These are phyloP conservation scores for Lodderomyces orthopsilosis DNA, from an alignment of 1,139 yeast species.

Conservation along the genomic window DNA sequence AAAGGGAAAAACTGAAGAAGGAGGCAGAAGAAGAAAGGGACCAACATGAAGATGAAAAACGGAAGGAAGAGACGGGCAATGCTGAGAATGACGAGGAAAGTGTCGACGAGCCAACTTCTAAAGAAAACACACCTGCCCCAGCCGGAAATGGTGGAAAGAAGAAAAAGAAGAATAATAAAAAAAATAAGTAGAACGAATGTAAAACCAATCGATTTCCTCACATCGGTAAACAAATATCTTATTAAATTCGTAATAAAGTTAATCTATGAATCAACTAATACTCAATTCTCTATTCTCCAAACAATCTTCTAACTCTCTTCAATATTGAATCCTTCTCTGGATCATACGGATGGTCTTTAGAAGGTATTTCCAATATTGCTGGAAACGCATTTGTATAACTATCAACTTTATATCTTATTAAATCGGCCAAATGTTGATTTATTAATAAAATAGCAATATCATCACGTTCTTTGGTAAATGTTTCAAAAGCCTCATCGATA, in stretches of 20 bases:
- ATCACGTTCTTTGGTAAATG: slow-evolving; percentile 70
- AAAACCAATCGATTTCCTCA: no score
- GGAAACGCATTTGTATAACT: slow-evolving; percentile 89
- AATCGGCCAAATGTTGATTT: slow-evolving; percentile 93
- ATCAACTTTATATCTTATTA: slow-evolving; percentile 80
- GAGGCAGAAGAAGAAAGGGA: slow-evolving; percentile 3
- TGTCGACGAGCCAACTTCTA: slow-evolving; percentile 7
- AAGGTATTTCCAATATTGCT: slow-evolving; percentile 93
- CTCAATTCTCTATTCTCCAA: slow-evolving; percentile 64
- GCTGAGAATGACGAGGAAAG: slow-evolving; percentile 24
- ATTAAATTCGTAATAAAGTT: no score
- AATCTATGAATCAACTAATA: no score
- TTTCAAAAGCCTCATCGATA: slow-evolving; percentile 71
- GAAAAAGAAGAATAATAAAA: slow-evolving; percentile 18
- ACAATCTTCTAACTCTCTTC: slow-evolving; percentile 88
- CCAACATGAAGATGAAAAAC: slow-evolving; percentile 11
- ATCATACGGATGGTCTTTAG: slow-evolving; percentile 97
- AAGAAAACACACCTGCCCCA: slow-evolving; percentile 3
- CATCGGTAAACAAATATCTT: no score
- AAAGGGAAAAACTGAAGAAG: slow-evolving; percentile 3
- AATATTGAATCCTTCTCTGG: slow-evolving; percentile 97
- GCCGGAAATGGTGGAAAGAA: slow-evolving; percentile 7
- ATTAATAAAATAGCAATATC: slow-evolving; percentile 91
- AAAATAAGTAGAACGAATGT: slow-evolving; percentile 14
- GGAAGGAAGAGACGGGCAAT: slow-evolving; percentile 6